Evolutionary conservation across 768 basidiomycete species (phyloP), one percentile per base, ranked within the genome.

Genomic region (Phanerodontia chrysosporium): DNA sequence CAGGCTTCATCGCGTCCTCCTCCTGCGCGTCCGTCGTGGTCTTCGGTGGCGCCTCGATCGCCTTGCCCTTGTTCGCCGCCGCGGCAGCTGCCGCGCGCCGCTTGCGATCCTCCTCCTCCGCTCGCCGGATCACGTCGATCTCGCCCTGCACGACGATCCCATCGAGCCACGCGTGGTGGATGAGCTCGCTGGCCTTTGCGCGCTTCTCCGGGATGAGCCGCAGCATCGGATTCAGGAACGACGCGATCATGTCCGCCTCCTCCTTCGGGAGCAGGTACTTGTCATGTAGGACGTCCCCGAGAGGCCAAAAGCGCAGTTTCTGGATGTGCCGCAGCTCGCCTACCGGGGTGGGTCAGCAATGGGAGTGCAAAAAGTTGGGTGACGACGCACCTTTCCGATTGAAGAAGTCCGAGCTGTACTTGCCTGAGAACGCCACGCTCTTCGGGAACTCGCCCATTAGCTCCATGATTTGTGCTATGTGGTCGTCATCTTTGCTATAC

Each of bases 381-480:
- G 36, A 5, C 32, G 45, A 72, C 80, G 49, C 57, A 92, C 95
- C 95, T 83, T 89, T 89, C n/a, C 95, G 85, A 64, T 88, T 98
- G 77, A 99, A 98, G 69, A 97, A 95, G 70, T 98, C 95, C 48
- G 84, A 83, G 61, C 87, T 89, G 75, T 97, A 98, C 71, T 95
- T 98, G 25, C 96, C 96, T 6, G 85, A 82, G 66, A 96, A 84
- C 2, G 94, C 94, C 44, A 98, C 76, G 49, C 78, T 77, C 68
- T 85, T 86, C 1, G 94, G 93, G 44, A 96, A 81, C 64, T 97
- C 93, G 45, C 95, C 96, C 69, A 98, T 78, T 12, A 98, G 81
- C 75, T 99, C 96, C 72, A 98, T 92, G 63, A 98, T 92, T 76
- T 99, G 97, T 2, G 97, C 96, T 60, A 98, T 92, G 68, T 99